Evolutionary conservation across 352 stramenopile genomes (phyloP).

Genomic region (Pythium plurisporium): DNA sequence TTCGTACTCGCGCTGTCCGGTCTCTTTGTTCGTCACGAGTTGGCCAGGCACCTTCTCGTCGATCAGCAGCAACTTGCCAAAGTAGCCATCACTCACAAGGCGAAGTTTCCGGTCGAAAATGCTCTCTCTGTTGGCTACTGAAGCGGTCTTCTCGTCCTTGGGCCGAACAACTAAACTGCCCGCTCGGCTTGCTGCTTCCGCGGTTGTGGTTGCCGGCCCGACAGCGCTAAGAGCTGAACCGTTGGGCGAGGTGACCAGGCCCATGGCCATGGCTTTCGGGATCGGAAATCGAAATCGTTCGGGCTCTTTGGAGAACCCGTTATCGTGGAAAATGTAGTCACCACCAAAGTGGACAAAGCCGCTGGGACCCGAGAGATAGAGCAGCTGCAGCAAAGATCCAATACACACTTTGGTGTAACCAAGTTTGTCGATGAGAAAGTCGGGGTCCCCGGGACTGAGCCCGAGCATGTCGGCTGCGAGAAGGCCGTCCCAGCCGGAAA

Average conservation of each 20-base stretch:
- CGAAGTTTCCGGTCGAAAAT: conserved; percentile 34
- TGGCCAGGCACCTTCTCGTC: conserved; percentile 32
- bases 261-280: conserved; percentile 35
- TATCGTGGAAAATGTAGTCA: conserved; percentile 47
- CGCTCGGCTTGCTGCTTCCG: not conserved
- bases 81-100: conserved; percentile 31
- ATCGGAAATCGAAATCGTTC: conserved; percentile 31
- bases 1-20: conserved; percentile 30
- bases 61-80: conserved; percentile 35
- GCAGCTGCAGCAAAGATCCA: conserved; percentile 29
- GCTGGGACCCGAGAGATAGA: conserved; percentile 35
- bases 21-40: conserved; percentile 23
- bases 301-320: conserved; percentile 30
- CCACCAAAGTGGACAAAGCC: conserved; percentile 44
- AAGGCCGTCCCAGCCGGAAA: conserved; percentile 49
- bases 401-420: conserved; percentile 32
- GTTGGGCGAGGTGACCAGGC: conserved; percentile 13
- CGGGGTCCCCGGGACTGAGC: conserved; percentile 32
- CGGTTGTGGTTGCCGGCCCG: not conserved
- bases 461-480: conserved; percentile 35
- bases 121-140: conserved; percentile 12
- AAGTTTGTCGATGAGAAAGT: conserved; percentile 20
- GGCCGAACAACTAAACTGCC: not conserved
- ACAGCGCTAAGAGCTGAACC: not conserved
- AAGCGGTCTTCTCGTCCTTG: not conserved